Conservation (phyloP, 2,329 filamentous ascomycete genomes). For the Beauveria asiatica region DNA sequence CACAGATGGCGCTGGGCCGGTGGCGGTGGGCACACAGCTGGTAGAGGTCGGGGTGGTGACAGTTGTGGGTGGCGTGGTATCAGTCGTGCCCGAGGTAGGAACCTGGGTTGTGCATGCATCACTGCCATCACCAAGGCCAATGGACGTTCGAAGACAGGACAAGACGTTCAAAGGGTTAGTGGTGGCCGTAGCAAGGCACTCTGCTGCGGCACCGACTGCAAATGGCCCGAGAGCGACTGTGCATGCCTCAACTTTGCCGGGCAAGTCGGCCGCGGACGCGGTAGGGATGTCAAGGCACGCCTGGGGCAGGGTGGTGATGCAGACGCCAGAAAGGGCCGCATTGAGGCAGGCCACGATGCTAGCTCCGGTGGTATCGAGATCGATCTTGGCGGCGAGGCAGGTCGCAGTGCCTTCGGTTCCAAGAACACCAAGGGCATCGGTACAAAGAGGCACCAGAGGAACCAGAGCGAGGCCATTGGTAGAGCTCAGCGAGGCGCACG, state of each 20-base stretch:
- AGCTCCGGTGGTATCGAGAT: not conserved
- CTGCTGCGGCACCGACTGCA: not conserved
- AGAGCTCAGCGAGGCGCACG: not conserved
- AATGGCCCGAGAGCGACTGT: not conserved
- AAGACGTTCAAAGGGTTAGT: not conserved
- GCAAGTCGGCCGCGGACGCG: not conserved
- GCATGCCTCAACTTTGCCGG: not conserved
- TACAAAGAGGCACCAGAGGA: not conserved
- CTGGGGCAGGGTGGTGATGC: not conserved
- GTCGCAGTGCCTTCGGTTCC: not conserved
- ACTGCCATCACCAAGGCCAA: not conserved
- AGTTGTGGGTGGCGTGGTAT: not conserved
- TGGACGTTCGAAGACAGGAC: not conserved
- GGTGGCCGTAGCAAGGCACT: not conserved
- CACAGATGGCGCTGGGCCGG: not conserved
- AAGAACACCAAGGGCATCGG: not conserved
- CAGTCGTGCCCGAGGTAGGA: too few species aligned
- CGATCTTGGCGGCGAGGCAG: not conserved
- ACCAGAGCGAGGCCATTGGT: not conserved
- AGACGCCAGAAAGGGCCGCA: not conserved
- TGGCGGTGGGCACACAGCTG: not conserved
- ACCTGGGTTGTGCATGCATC: not conserved
- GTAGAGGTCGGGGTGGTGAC: not conserved
- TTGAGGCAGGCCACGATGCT: not conserved
- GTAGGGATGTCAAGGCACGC: not conserved